Conservation (phyloP, 148 eudicot species). For the Cornus florida region DNA sequence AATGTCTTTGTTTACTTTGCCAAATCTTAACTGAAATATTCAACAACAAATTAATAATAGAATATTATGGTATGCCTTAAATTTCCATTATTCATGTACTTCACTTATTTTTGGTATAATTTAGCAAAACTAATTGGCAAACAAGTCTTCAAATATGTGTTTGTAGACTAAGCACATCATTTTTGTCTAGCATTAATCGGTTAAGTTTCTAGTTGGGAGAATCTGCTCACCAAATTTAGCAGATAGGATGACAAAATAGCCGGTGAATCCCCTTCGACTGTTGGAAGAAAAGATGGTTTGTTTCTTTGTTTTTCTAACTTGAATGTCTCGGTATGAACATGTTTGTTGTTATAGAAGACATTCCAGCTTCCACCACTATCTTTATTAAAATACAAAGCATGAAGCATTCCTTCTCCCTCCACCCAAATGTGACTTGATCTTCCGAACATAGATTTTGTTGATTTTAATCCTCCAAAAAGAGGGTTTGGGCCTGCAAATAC, state of each 20-base stretch:
- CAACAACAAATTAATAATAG: too few species aligned
- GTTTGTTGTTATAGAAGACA: slow-evolving; percentile 14
- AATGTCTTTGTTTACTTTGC: too few species aligned
- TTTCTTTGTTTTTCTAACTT: slow-evolving; percentile 14
- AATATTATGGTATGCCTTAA: too few species aligned
- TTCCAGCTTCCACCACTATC: not conserved
- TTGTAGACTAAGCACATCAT: too few species aligned
- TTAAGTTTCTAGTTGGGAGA: too few species aligned
- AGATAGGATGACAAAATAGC: slow-evolving; percentile 8
- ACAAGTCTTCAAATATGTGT: too few species aligned
- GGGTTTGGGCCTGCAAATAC: slow-evolving; percentile 4
- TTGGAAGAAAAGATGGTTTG: slow-evolving; percentile 19
- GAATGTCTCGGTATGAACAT: slow-evolving; percentile 16
- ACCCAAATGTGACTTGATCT: slow-evolving; percentile 5
- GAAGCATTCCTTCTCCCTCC: slow-evolving; percentile 17
- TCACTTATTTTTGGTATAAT: not conserved
- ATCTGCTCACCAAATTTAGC: slow-evolving; percentile 13
- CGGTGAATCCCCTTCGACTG: slow-evolving; percentile 14
- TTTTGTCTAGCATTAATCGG: too few species aligned
- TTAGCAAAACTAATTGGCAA: too few species aligned
- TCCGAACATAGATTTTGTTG: slow-evolving; percentile 1
- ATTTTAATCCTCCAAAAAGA: slow-evolving; percentile 10
- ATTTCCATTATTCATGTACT: too few species aligned
- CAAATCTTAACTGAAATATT: too few species aligned
- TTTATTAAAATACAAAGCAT: slow-evolving; percentile 6